Percentiles rank a stretch among this genome's conserved stretches.
Conservation (phyloP, 352 stramenopile genomes). For the Aphanomyces invadans region DNA sequence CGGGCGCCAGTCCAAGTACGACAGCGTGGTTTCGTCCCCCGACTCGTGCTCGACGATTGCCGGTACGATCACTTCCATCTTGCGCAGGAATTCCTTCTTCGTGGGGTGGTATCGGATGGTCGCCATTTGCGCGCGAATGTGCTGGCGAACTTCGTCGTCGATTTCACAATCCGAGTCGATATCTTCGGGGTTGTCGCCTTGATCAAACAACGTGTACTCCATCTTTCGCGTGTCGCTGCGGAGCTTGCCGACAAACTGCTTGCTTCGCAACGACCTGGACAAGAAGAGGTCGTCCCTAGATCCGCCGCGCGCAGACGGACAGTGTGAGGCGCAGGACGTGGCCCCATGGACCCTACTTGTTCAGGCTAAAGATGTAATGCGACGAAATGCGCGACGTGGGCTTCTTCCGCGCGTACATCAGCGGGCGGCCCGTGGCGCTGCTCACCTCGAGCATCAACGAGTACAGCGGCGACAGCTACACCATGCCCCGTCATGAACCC, state of each 20-base stretch:
- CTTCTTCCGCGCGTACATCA: constrained; percentile 80
- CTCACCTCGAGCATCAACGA: constrained; percentile 78
- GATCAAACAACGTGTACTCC: constrained; percentile 82
- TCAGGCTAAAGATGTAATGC: constrained; percentile 83
- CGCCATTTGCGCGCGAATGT: constrained; percentile 60
- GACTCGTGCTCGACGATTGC: constrained; percentile 51
- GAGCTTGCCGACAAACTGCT: constrained; percentile 84
- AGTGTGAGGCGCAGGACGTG: no score
- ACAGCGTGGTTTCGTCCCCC: neutral
- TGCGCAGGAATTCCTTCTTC: constrained; percentile 66
- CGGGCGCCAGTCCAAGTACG: constrained; percentile 63
- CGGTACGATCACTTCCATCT: constrained; percentile 81
- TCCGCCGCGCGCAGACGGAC: no score
- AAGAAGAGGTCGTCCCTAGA: constrained; percentile 69
- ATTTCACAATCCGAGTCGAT: constrained; percentile 74
- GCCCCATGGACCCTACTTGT: constrained; percentile 38
- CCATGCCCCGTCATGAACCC: neutral
- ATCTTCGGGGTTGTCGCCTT: constrained; percentile 78
- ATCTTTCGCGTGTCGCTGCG: constrained; percentile 69
- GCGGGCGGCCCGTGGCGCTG: constrained; percentile 70
- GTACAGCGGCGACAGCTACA: constrained; percentile 62
- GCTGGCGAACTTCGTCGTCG: constrained; percentile 66
- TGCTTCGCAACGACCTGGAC: constrained; percentile 65
- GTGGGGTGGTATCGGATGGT: constrained; percentile 63
- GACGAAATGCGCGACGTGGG: constrained; percentile 63